phyloP scores from a whole-genome alignment of 768 basidiomycete species.

The Kwoniella sp. region DNA sequence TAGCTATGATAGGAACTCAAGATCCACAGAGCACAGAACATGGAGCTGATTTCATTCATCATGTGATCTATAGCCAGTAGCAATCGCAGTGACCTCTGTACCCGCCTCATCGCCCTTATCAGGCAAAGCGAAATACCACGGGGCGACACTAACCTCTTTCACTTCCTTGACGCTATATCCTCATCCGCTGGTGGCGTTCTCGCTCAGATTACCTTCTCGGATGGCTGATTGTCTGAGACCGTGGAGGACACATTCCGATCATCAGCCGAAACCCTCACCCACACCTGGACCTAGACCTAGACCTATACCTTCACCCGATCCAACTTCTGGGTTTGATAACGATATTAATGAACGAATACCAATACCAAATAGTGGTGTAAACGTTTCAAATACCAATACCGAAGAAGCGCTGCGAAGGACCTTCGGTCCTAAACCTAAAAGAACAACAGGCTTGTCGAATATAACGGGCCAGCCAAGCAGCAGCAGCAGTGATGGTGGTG shows the following conservation, averaged over 20 bases:
- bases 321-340: too few relatives aligned
- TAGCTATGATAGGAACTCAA: too few relatives aligned
- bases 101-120: slow-evolving; percentile 4
- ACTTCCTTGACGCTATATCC: slow-evolving; percentile 89
- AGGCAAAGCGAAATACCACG: slow-evolving; percentile 63
- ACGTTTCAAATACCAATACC: too few relatives aligned
- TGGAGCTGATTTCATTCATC: not conserved
- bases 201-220: slow-evolving; percentile 82
- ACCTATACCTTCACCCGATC: too few relatives aligned
- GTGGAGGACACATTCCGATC: slow-evolving; percentile 8
- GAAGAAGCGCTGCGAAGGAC: not conserved
- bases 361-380: too few relatives aligned
- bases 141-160: slow-evolving; percentile 91
- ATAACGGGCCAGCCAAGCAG: not conserved
- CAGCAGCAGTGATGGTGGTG: not conserved
- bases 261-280: not conserved
- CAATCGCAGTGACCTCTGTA: slow-evolving; percentile 69
- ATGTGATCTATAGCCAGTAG: slow-evolving; percentile 82
- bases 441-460: too few relatives aligned
- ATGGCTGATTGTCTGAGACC: slow-evolving; percentile 63
- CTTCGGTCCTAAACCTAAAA: too few relatives aligned
- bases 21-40: too few relatives aligned
- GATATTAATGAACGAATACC: too few relatives aligned
- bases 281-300: too few relatives aligned
- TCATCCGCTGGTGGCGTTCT: slow-evolving; percentile 81